Conservation (phyloP, 495 filamentous ascomycete species). For the Neurospora sp. region DNA sequence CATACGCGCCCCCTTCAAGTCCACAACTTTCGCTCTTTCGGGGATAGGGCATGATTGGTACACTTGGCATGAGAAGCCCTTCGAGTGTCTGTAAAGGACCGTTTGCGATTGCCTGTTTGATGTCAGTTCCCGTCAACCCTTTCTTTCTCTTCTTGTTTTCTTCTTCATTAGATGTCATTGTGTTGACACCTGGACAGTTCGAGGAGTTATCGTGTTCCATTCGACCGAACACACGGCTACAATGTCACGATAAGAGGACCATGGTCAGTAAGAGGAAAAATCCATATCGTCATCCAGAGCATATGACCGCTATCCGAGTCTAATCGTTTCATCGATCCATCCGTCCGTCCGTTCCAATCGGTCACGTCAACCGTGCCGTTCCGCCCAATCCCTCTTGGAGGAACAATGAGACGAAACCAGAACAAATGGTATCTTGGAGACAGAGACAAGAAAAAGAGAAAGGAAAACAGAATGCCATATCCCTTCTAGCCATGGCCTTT, state of each 20-base stretch:
- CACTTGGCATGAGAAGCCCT: not conserved
- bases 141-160: not conserved
- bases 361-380: not conserved
- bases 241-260: not conserved
- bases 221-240: not conserved
- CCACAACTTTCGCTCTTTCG: not conserved
- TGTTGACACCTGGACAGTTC: not conserved
- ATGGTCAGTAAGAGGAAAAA: not conserved
- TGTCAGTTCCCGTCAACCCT: not conserved
- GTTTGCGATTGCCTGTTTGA: not conserved
- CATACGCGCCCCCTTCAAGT: not conserved
- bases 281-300: not conserved
- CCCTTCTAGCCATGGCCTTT: not conserved
- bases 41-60: not conserved
- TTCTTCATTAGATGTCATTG: not conserved
- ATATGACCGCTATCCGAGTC: not conserved
- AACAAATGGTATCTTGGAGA: not conserved
- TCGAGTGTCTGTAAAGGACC: not conserved
- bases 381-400: not conserved
- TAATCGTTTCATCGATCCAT: not conserved
- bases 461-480: not conserved
- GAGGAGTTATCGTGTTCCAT: not conserved
- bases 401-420: not conserved
- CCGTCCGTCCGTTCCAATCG: not conserved
- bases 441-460: not conserved